Conservation (phyloP, 305 asterid genomes). For the Rubia occidens region DNA sequence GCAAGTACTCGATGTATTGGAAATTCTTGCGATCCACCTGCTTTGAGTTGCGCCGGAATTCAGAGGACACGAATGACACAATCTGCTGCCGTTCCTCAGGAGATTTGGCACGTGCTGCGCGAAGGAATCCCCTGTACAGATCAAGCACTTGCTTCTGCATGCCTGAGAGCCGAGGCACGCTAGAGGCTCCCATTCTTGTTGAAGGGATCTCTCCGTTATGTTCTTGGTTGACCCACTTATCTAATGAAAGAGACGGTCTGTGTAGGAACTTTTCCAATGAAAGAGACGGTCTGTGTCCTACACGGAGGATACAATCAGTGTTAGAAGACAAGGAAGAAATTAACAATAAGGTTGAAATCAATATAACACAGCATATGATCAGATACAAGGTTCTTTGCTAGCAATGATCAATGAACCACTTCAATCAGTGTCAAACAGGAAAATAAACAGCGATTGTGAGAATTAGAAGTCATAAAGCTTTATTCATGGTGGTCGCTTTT, state of each 20-base stretch:
- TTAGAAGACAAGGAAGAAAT: neutral
- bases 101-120: slow-evolving; percentile 71
- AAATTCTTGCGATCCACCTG: slow-evolving; percentile 77
- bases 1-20: slow-evolving; percentile 62
- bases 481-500: neutral
- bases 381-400: neutral
- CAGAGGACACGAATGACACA: slow-evolving; percentile 56
- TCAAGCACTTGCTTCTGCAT: slow-evolving; percentile 89
- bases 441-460: neutral
- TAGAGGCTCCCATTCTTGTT: slow-evolving; percentile 48
- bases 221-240: slow-evolving; percentile 1
- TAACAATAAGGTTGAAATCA: neutral
- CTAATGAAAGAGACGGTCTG: neutral
- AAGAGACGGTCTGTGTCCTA: neutral
- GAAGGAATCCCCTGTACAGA: slow-evolving; percentile 64
- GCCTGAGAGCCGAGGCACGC: slow-evolving; percentile 66
- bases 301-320: neutral
- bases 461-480: neutral
- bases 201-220: neutral
- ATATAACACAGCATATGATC: neutral
- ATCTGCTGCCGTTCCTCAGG: slow-evolving; percentile 57
- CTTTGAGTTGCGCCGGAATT: slow-evolving; percentile 56
- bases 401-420: neutral
- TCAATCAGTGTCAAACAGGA: neutral
- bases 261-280: neutral